Conservation (phyloP, 495 filamentous ascomycete species). For the Penicillium roqueforti region DNA sequence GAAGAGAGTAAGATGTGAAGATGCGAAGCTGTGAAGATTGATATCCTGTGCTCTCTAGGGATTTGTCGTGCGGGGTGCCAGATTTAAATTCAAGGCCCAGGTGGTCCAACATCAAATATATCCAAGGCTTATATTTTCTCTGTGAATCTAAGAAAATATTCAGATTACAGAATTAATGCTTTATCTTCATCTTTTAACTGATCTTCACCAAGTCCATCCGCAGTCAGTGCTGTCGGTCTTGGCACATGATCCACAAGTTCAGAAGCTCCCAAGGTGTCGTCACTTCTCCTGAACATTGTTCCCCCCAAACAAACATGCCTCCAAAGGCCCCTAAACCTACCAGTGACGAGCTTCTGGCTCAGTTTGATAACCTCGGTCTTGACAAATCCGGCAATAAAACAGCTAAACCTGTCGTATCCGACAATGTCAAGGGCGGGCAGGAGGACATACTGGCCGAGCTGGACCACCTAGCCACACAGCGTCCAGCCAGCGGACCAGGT, state of each 20-base stretch:
- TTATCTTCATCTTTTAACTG: not conserved
- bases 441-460: slow-evolving; percentile 80
- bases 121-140: not conserved
- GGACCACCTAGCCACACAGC: slow-evolving; percentile 67
- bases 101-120: not conserved
- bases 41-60: too few relatives aligned
- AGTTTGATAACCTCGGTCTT: slow-evolving; percentile 70
- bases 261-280: slow-evolving; percentile 30
- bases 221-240: slow-evolving; percentile 21
- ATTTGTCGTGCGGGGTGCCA: not conserved
- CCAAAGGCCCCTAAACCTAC: slow-evolving; percentile 55
- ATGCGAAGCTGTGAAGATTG: not conserved
- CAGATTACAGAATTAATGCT: not conserved
- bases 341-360: slow-evolving; percentile 76
- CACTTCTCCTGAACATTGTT: slow-evolving; percentile 29
- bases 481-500: slow-evolving; percentile 65
- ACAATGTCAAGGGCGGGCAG: slow-evolving; percentile 46
- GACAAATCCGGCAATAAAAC: slow-evolving; percentile 35
- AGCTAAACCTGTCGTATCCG: slow-evolving; percentile 41
- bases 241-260: slow-evolving; percentile 22
- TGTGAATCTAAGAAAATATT: not conserved
- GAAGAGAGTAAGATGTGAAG: not conserved
- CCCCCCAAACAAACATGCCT: slow-evolving; percentile 29
- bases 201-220: not conserved
- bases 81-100: not conserved